Base-by-base conservation (phyloP, 768 basidiomycete species). In the Myochromella boudieri region DNA sequence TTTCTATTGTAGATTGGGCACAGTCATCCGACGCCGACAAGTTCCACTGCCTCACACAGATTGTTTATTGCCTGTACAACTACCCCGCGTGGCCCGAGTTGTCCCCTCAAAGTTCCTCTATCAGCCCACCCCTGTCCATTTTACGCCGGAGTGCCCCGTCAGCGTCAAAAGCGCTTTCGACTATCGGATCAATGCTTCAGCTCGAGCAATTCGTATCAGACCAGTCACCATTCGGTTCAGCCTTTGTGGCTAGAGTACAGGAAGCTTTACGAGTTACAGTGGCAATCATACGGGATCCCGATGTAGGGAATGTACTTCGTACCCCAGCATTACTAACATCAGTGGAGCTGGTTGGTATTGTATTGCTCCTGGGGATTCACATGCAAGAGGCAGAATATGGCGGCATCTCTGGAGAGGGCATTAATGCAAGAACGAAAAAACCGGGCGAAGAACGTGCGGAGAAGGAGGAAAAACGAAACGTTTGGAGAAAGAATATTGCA, bases 281-380 rank as follows among this genome's bases (percentile, higher is more conserved):
- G 4, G 39, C 42, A 6, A 39, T 52, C 17, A 45, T 41, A n/a
- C 18, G 4, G 2, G 50, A 51, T 27, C 15, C 22, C 4, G 15
- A 33, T 5, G 32, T 6, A 17, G 17, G 32, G 7, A 17, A 33
- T 17, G 32, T 33, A 17, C 17, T 33, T 17, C 6, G n/a, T 12
- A 6, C 29, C 57, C 33, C 64, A 15, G 15, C 69, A 52, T 81
- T 81, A 29, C 70, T 89, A 1, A 72, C 86, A 0, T 89, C 88
- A 0, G 68, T 87, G 31, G 88, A 91, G 60, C 80, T 91, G 51
- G 70, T 86, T 37, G 65, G 75, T 51, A 75, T 80, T 39, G 69
- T 68, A 15, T 55, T 85, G 3, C 62, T 88, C 18, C 74, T 88
- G 12, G 71, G 72, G 12, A 60, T 70, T n/a, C 68, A 75, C 44